Base-by-base conservation (phyloP, 176 grass and related monocot species). In the Puya raimondii region DNA sequence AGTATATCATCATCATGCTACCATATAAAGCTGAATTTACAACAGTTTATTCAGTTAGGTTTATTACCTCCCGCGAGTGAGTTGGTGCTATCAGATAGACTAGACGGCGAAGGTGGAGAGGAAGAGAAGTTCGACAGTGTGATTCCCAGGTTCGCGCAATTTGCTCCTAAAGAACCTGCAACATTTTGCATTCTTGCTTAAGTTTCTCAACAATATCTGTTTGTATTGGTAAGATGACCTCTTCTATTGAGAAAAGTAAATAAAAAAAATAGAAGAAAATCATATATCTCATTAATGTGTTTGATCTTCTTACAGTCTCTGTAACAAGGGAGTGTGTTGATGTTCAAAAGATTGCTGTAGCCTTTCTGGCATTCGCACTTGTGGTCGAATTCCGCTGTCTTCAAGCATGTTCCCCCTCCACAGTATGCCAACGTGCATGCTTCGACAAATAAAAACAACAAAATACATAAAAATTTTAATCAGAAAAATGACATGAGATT, bases 261-360 rank as follows among this genome's bases (percentile, higher is more conserved):
- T 26, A 26, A n/a, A n/a, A n/a, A n/a, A n/a, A n/a, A n/a, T n/a
- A n/a, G n/a, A n/a, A n/a, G n/a, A n/a, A n/a, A n/a, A n/a, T n/a
- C n/a, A n/a, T n/a, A n/a, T n/a, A n/a, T n/a, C n/a, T 25, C 2
- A 12, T 70, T 68, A 49, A 53, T 61, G 47, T 12, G 3, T 14
- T 17, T 75, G 25, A 68, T 69, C 20, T 63, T 58, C 89, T 87
- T 79, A 90, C 93, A 97, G 18, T 71, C 78, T 21, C 63, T 71
- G 65, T 79, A 97, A 48, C 93, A 97, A 72, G 93, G 89, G 67
- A 92, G 82, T 9, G 63, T 72, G 67, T 73, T 85, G 27, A 73
- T 57, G 69, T 92, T 97, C 17, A 97, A 71, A 83, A 92, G 86
- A 69, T 97, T 97, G 74, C 71, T 73, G 80, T 71, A 87, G 53